These are phyloP conservation scores for Meredithiella fracta DNA, from an alignment of 2,329 filamentous ascomycete species.

Conservation along the genomic window DNA sequence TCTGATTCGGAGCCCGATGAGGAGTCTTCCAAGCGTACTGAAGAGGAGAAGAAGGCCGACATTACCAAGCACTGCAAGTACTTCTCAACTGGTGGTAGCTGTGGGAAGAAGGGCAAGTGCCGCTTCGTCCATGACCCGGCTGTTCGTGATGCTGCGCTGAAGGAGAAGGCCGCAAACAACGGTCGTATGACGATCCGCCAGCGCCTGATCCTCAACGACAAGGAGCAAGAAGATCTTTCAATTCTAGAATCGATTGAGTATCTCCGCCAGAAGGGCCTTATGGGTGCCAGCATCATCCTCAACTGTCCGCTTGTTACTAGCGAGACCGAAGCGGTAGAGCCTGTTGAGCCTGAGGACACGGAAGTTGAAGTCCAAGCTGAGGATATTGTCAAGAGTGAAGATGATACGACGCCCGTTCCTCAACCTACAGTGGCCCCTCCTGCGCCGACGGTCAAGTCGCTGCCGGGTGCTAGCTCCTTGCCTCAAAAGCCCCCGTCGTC, in stretches of 20 bases:
- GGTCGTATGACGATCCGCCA: constrained; percentile 50
- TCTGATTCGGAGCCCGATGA: constrained; percentile 38
- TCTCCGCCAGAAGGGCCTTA: constrained; percentile 41
- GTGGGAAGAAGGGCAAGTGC: constrained; percentile 60
- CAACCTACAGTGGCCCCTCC: not conserved
- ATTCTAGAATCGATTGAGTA: constrained; percentile 51
- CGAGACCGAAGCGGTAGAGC: not conserved
- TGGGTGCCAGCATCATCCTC: constrained; percentile 20
- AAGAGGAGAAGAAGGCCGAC: constrained; percentile 36
- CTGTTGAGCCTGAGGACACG: constrained; percentile 2
- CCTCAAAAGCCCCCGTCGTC: constrained; percentile 12
- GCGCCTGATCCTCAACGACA: constrained; percentile 48
- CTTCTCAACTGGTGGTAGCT: constrained; percentile 50
- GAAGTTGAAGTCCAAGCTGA: not conserved
- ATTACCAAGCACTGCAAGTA: constrained; percentile 54
- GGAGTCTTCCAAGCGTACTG: constrained; percentile 16
- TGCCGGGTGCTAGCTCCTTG: constrained; percentile 19
- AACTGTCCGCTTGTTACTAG: constrained; percentile 9
- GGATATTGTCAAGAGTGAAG: constrained; percentile 2
- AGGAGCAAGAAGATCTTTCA: constrained; percentile 49
- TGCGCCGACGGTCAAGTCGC: not conserved
- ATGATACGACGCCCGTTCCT: constrained; percentile 4
- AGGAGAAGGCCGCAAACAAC: constrained; percentile 47
- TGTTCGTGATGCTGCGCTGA: constrained; percentile 45
- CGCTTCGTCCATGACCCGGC: constrained; percentile 52